Evolutionary conservation across 768 basidiomycete species (phyloP), one percentile per base, ranked within the genome.

Genomic region (Serendipita sp.): DNA sequence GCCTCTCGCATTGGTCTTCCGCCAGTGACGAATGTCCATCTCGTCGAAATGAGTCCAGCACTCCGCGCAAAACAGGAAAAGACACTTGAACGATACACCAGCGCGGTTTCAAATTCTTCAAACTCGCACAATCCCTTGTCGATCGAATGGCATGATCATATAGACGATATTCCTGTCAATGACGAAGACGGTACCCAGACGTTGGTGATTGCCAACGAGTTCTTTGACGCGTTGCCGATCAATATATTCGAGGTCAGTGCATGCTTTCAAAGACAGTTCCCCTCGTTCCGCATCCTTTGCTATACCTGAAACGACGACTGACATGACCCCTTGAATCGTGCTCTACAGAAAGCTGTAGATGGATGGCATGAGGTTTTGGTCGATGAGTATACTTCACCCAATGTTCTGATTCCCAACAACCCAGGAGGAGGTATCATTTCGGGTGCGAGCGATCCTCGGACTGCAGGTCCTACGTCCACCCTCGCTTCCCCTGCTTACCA

Each of bases 201-300:
- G 0, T 83, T 96, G 77, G 72, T 96, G 27, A 75, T 97, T 15
- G 96, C 96, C 0, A 94, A 99, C 73, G 96, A 98, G 71, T 95
- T 98, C 75, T 98, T 99, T 67, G 96, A 98, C 71, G 94, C 94
- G 0, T 78, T 99, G 48, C 95, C 96, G 0, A 84, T 97, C 53
- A 90, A 96, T 72, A 76, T 93, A 43, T 75, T 98, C 43, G 84
- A 95, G 78, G 93, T 91, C 67, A 10, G 2, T 37, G 13, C 27
- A 3, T 44, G 3, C 23, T 3, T 34, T 8, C 15, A 62, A 46
- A 11, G 48, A 55, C 29, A 6, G 31, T 60, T 46, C 44, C 29
- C 55, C n/a, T 15, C n/a, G 3, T 15, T 46, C 31, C 11, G 37
- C 37, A 2, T 40, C 37, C 37, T 40, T 11, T 52, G 31, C 36